Evolutionary conservation across 805 yeast species (phyloP), one percentile per base, ranked within the genome.

Genomic region (Wickerhamomyces bovis): DNA sequence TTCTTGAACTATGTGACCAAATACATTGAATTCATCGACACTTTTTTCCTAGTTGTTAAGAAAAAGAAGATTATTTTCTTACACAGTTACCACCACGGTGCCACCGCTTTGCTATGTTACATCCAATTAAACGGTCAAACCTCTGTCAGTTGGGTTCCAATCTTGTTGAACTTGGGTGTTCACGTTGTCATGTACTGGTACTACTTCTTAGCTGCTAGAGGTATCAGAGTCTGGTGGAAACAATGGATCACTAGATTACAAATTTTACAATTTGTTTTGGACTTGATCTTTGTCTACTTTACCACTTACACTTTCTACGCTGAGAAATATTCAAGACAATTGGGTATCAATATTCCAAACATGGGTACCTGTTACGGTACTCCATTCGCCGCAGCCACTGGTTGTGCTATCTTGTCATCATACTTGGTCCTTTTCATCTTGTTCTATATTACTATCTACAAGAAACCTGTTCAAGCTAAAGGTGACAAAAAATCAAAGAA

Each of bases 171-270:
- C 76, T 76, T 92, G 68, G 85, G 81, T 44, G 98, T 92, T 43
- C 98, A 92, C 64, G 96, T 90, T 43, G 81, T 92, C 47, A 94
- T 92, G 99, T 92, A 92, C 78, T 92, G 89, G 85, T 92, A 92
- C 79, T 92, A 94, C 74, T 89, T 90, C 75, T 75, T 92, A 60
- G 77, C 94, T 44, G 87, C 97, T 19, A 78, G 95, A 65, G 96
- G 96, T 48, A 87, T 90, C 63, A 83, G 88, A 61, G 97, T 92
- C 45, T 90, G 97, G 97, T 92, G 99, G 99, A 92, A 94, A 73
- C 95, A 90, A 73, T 92, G 97, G 97, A 97, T 92, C 56, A 92
- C 99, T 47, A 78, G 96, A 55, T 83, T 88, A 75, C 99, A 92
- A 75, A 92, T 92, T 70, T 73, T 87, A 61, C 99, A 92, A 73